A percentile compares a stretch with the other conserved stretches of the same genome.
phyloP scores from a whole-genome alignment of 2,329 filamentous ascomycete species.

The Fonsecaea multimorphosa region DNA sequence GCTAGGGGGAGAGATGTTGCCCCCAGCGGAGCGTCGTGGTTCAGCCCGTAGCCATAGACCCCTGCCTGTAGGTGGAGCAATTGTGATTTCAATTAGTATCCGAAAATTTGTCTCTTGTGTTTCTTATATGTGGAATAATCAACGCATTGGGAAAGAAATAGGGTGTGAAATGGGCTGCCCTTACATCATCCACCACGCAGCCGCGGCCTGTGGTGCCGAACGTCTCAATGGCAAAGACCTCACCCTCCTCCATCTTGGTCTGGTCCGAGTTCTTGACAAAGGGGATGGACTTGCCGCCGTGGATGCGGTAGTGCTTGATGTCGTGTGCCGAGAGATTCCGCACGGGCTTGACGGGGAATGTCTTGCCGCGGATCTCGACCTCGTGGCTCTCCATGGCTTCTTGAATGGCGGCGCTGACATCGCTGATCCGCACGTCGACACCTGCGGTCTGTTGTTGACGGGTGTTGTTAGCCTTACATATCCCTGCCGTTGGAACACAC shows the following conservation, averaged over 20 bases:
- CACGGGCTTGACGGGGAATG: conserved; percentile 62
- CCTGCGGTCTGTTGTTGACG: conserved; percentile 53
- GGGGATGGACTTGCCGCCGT: conserved; percentile 63
- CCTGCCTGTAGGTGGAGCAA: conserved; percentile 48
- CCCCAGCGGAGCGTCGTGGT: conserved; percentile 45
- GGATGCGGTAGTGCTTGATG: conserved; percentile 61
- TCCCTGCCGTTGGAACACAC: conserved; percentile 1
- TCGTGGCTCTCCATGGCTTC: conserved; percentile 69
- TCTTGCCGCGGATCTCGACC: conserved; percentile 60
- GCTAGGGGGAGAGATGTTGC: conserved; percentile 52
- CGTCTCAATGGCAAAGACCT: conserved; percentile 65
- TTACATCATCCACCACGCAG: conserved; percentile 56
- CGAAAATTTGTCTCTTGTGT: neutral
- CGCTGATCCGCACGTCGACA: conserved; percentile 60
- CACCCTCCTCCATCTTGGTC: conserved; percentile 64
- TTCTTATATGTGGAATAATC: neutral
- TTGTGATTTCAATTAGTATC: conserved; percentile 19
- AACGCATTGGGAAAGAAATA: neutral
- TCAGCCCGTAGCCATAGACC: conserved; percentile 60
- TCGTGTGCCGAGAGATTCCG: conserved; percentile 63
- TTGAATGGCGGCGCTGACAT: conserved; percentile 65
- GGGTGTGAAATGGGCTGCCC: conserved; percentile 23
- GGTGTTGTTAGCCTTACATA: conserved; percentile 22
- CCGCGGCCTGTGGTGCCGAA: conserved; percentile 63
- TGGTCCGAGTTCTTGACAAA: conserved; percentile 59